Percentiles rank a stretch among this genome's conserved stretches.
Evolutionary conservation across 805 yeast genomes (phyloP).

Genomic region (Metschnikowia lochheadii): DNA sequence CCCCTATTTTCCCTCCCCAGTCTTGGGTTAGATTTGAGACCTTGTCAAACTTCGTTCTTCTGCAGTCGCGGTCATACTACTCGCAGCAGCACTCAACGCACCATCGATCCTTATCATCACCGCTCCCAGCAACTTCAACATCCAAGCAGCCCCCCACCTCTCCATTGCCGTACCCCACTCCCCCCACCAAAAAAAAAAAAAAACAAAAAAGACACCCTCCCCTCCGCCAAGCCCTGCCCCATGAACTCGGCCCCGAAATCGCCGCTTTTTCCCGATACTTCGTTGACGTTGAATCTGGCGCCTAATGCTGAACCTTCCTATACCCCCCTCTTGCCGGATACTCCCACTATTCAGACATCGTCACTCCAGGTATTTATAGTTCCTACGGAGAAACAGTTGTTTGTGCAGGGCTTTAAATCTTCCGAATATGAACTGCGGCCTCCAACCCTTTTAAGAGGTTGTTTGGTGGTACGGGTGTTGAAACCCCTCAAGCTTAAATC

Average conservation of each 20-base stretch:
- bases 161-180: too few species aligned
- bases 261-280: constrained; percentile 25
- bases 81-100: too few species aligned
- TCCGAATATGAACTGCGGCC: constrained; percentile 62
- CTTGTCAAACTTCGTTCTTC: too few species aligned
- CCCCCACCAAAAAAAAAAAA: too few species aligned
- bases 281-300: constrained; percentile 14
- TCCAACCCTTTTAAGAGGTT: constrained; percentile 79
- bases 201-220: too few species aligned
- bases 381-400: constrained; percentile 76
- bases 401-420: constrained; percentile 75
- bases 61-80: too few species aligned
- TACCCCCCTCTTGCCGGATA: constrained; percentile 46
- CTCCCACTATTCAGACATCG: constrained; percentile 57
- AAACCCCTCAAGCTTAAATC: constrained; percentile 70
- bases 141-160: not conserved
- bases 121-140: not conserved
- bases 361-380: constrained; percentile 68
- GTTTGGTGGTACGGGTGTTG: constrained; percentile 61
- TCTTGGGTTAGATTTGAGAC: too few species aligned
- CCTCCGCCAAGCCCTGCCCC: not conserved
- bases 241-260: constrained; percentile 9
- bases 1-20: too few species aligned
- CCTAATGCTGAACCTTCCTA: constrained; percentile 7
- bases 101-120: not conserved